Base-by-base conservation (phyloP, 306 rosid species). In the Fagus sylvatica region DNA sequence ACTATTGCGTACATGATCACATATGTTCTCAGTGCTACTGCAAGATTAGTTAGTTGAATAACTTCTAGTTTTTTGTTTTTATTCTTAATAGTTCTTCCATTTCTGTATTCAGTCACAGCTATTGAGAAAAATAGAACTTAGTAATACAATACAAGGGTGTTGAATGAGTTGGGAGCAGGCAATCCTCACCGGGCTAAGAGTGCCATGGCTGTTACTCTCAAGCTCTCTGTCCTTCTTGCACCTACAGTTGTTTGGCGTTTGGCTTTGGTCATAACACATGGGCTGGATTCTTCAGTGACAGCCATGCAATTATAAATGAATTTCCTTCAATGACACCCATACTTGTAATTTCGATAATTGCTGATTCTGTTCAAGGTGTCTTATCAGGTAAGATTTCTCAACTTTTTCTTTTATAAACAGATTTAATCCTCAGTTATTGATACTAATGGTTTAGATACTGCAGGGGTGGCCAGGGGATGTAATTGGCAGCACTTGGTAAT, bases 401-500 rank as follows among this genome's bases (percentile, higher is more conserved):
- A 30, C 30, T 53, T 67, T 55, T 22, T 5, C 53, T 19, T 40
- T 62, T 33, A 67, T n/a, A 3, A 30, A 1, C 13, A 22, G 9
- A 7, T 22, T 53, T 8, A 33, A 16, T 74, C 61, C 53, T 39
- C 19, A 28, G 39, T 30, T 39, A 54, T 74, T n/a, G 13, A 3
- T 7, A 12, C 8, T 39, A 56, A 73, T 76, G 73, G 16, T 12
- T 83, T 72, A 43, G 62, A 73, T 74, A 2, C 36, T 82, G 69
- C 84, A 94, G 97, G 97, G 32, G 97, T 88, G 82, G 89, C 84
- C 15, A 90, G 97, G 87, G 98, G 97, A 73, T 89, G 92, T 53
- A 97, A 95, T 10, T 88, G 89, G 91, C 97, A 92, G 80, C 90
- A 90, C 32, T 76, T 92, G 54, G 98, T 78, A 46, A 87, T 82